Percentiles rank a stretch among this genome's conserved stretches.
Evolutionary conservation across 2,329 filamentous ascomycete genomes (phyloP).

Genomic region (Fusarium redolens): DNA sequence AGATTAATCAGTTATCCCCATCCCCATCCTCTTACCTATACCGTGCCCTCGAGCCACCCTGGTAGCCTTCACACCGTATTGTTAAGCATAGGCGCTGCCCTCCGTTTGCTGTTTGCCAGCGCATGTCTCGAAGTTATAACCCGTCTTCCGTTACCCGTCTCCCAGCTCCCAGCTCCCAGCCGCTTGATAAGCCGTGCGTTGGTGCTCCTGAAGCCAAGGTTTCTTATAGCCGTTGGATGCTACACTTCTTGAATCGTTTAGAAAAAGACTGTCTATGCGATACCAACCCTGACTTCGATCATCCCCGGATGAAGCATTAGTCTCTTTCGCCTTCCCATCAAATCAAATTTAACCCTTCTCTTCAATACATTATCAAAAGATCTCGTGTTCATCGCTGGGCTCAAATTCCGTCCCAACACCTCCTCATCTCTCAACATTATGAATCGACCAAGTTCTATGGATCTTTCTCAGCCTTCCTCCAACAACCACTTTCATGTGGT

Average conservation of each 20-base stretch:
- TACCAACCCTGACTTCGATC: background rate
- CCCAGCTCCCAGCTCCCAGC: constrained; percentile 24
- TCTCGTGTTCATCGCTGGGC: background rate
- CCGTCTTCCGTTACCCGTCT: constrained; percentile 35
- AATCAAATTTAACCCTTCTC: background rate
- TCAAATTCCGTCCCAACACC: background rate
- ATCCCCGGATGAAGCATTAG: background rate
- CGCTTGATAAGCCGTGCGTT: constrained; percentile 1
- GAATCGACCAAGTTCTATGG: constrained; percentile 9
- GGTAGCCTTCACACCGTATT: background rate
- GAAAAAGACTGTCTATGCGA: background rate
- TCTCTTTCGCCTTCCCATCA: background rate
- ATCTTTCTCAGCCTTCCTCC: background rate
- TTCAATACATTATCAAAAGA: background rate
- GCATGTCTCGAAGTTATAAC: constrained; percentile 29
- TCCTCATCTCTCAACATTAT: background rate
- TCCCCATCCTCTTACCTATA: background rate
- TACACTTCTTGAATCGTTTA: constrained; percentile 1
- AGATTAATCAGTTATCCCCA: background rate
- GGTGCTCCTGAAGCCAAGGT: background rate
- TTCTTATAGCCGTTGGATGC: constrained; percentile 10
- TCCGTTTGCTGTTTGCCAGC: constrained; percentile 28
- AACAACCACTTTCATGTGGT: constrained; percentile 6
- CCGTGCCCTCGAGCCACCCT: background rate
- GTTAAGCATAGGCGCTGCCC: background rate